Conservation (phyloP, 2,329 filamentous ascomycete species). For the Tolypocladium pustulatum region DNA sequence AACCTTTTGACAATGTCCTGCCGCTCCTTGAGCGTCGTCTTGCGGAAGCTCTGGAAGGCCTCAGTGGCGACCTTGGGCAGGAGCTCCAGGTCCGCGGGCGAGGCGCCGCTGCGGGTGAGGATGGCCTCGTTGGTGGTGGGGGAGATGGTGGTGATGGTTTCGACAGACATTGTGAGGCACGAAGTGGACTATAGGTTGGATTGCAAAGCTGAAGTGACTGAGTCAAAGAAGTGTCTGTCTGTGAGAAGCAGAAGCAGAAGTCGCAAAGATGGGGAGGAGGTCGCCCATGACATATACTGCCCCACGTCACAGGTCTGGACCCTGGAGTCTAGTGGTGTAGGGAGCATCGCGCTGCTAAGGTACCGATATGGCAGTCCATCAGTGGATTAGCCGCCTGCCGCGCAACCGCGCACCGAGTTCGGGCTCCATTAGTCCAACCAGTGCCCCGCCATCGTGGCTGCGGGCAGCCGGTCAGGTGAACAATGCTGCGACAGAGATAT, state of each 20-base stretch:
- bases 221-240: neutral
- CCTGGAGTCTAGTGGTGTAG: neutral
- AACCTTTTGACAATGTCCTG: slow-evolving; percentile 75
- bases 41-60: slow-evolving; percentile 68
- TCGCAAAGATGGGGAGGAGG: neutral
- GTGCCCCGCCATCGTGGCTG: slow-evolving; percentile 1
- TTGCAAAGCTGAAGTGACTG: neutral
- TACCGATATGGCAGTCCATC: neutral
- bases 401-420: slow-evolving; percentile 3
- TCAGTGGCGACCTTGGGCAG: slow-evolving; percentile 63
- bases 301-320: neutral
- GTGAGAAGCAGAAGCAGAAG: neutral
- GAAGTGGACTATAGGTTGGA: neutral
- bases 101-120: slow-evolving; percentile 66
- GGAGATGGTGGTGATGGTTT: slow-evolving; percentile 70
- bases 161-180: slow-evolving; percentile 45
- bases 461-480: neutral
- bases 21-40: slow-evolving; percentile 63
- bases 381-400: slow-evolving; percentile 2
- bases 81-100: slow-evolving; percentile 55
- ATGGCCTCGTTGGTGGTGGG: slow-evolving; percentile 80
- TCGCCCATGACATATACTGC: slow-evolving; percentile 1
- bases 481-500: neutral
- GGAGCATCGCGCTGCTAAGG: neutral
- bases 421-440: neutral